Evolutionary conservation across 805 yeast genomes (phyloP), one percentile per base, ranked within the genome.

Genomic region (Metschnikowia cerradonensis): DNA sequence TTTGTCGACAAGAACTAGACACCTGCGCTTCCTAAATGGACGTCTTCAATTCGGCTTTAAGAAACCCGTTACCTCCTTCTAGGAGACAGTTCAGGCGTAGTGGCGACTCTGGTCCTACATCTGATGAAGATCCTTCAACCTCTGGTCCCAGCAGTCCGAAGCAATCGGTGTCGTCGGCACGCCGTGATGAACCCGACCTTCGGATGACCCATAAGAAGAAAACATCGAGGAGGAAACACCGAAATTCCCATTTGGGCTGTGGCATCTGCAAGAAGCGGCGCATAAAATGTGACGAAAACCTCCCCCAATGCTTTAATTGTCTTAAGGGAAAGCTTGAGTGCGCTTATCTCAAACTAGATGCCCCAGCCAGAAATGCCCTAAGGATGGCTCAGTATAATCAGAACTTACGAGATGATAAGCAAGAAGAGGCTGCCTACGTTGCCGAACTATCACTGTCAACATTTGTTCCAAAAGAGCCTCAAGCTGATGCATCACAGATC

Each of bases 231-330:
- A 71, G 86, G 58, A 76, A 78, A 52, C 90, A 84, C 65, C 72
- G 84, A 51, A 84, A 84, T 67, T 83, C 88, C 6, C 90, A 84
- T 60, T 62, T 79, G 47, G 92, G 94, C n/a, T 86, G 94, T 67
- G 82, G 80, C 3, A 81, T 83, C 19, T 83, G 88, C 65, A 82
- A 83, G 59, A 70, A 74, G 45, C 73, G 88, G 38, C 71, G 86
- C 37, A 80, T 83, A 61, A 83, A 83, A 57, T 83, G 88, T 63
- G 86, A 83, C 63, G 88, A 83, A 63, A 67, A 70, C 31, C 68
- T 80, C n/a, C 88, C 87, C 2, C 67, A 70, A 45, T 83, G 89
- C 58, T 64, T 66, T 47, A 82, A 81, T 58, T 83, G 88, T 61
- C 57, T 67, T 32, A 71, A 78, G 55, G 77, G 78, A 8, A 73